Evolutionary conservation across 176 grass and related monocot genomes (phyloP).

Genomic region (Dactylis glomerata): DNA sequence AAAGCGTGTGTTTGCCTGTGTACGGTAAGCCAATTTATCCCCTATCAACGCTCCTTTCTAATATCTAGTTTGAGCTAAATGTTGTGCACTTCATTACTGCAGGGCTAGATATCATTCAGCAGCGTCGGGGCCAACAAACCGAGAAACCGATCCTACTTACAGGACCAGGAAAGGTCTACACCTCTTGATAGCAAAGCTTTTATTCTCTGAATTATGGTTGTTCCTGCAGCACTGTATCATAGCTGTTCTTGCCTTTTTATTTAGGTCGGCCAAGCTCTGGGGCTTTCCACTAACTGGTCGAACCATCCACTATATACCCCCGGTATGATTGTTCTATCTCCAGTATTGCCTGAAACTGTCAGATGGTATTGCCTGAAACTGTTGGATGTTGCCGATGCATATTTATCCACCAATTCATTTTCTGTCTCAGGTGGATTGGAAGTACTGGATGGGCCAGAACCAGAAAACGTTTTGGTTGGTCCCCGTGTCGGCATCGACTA

Average conservation of each 20-base stretch:
- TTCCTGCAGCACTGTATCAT: background rate
- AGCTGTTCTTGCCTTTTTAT: background rate
- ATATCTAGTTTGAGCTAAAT: conserved; percentile 8
- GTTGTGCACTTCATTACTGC: background rate
- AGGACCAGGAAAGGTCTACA: conserved; percentile 81
- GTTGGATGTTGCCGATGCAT: background rate
- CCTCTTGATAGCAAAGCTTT: background rate
- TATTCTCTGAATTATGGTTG: background rate
- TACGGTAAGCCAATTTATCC: background rate
- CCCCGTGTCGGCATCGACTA: conserved; percentile 85
- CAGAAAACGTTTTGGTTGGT: conserved; percentile 65
- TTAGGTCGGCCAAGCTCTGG: conserved; percentile 91
- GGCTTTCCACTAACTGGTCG: conserved; percentile 87
- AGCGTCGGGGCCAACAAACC: conserved; percentile 63
- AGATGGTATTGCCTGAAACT: background rate
- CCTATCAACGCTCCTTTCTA: background rate
- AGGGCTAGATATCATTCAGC: conserved; percentile 75
- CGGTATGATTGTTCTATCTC: conserved; percentile 36
- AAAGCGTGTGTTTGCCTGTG: background rate
- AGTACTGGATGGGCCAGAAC: conserved; percentile 66
- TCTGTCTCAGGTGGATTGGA: conserved; percentile 66
- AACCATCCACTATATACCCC: conserved; percentile 72
- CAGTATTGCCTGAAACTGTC: background rate
- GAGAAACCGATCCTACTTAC: conserved; percentile 84
- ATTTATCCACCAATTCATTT: background rate